These are phyloP conservation scores for Fusarium pseudocircinatum DNA, from an alignment of 2,329 filamentous ascomycete species.

Conservation along the genomic window DNA sequence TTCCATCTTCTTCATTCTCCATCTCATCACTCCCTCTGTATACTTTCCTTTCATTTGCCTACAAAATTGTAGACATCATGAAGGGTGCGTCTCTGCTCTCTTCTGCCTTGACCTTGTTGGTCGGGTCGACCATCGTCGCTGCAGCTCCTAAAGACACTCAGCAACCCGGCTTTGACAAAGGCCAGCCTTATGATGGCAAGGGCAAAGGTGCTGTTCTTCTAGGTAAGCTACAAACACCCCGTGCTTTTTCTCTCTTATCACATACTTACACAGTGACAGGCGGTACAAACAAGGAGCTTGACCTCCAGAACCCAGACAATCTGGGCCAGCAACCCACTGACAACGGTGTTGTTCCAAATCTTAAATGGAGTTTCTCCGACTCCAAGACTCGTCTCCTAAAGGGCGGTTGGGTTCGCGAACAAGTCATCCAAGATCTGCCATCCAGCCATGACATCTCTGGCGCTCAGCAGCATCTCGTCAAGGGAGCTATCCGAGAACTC, in stretches of 20 bases:
- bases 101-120: background rate
- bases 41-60: too few relatives aligned
- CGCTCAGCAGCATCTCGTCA: conserved; percentile 74
- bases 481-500: conserved; percentile 72
- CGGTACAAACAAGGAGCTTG: conserved; percentile 69
- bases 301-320: conserved; percentile 71
- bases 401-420: conserved; percentile 73
- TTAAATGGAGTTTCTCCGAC: conserved; percentile 77
- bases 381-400: conserved; percentile 70
- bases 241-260: rapidly evolving
- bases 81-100: conserved; percentile 22
- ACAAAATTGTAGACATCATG: conserved; percentile 1
- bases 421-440: conserved; percentile 73
- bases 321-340: conserved; percentile 71
- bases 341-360: conserved; percentile 69
- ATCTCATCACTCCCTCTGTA: too few relatives aligned
- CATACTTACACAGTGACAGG: conserved; percentile 46
- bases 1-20: background rate
- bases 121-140: background rate
- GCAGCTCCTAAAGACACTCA: conserved; percentile 28
- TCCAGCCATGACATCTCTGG: conserved; percentile 72
- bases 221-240: conserved; percentile 50
- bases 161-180: conserved; percentile 48
- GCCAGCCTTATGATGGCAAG: conserved; percentile 64
- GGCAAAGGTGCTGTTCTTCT: conserved; percentile 68